These are phyloP conservation scores for Aspergillus sp. DNA, from an alignment of 2,329 filamentous ascomycete species.

Conservation along the genomic window DNA sequence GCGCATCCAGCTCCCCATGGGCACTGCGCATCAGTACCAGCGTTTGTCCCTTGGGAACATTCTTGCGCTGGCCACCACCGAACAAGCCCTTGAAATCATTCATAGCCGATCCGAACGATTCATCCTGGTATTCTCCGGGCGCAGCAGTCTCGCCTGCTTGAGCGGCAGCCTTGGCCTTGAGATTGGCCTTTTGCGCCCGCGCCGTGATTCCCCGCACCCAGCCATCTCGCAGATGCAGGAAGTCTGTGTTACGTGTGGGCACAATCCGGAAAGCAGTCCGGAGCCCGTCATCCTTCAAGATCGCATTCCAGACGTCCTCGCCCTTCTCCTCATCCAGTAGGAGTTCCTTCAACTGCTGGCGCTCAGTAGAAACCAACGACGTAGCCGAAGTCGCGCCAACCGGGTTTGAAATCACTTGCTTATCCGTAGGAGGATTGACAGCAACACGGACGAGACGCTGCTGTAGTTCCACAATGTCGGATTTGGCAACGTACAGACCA, in stretches of 20 bases:
- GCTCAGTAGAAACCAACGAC: constrained; percentile 79
- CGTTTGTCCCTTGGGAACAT: constrained; percentile 76
- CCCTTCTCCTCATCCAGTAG: constrained; percentile 70
- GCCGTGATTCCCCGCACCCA: constrained; percentile 83
- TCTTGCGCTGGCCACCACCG: constrained; percentile 64
- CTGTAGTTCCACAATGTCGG: constrained; percentile 80
- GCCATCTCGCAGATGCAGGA: constrained; percentile 85
- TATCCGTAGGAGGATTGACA: constrained; percentile 33
- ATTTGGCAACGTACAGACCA: constrained; percentile 83
- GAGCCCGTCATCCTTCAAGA: constrained; percentile 67
- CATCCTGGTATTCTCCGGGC: constrained; percentile 60
- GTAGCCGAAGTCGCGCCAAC: constrained; percentile 68
- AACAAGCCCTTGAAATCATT: constrained; percentile 80
- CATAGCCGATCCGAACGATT: constrained; percentile 73
- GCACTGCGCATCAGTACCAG: constrained; percentile 70
- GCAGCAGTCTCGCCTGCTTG: neutral
- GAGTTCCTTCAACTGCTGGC: constrained; percentile 66
- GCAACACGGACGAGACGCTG: constrained; percentile 72
- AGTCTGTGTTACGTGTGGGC: constrained; percentile 91
- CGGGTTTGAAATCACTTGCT: constrained; percentile 21
- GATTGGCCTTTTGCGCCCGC: constrained; percentile 60
- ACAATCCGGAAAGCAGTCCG: constrained; percentile 79
- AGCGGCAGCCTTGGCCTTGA: constrained; percentile 39
- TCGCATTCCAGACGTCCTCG: constrained; percentile 70
- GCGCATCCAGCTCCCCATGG: constrained; percentile 64